Conservation (phyloP, 768 basidiomycete genomes). For the Hypholoma fasciculare region DNA sequence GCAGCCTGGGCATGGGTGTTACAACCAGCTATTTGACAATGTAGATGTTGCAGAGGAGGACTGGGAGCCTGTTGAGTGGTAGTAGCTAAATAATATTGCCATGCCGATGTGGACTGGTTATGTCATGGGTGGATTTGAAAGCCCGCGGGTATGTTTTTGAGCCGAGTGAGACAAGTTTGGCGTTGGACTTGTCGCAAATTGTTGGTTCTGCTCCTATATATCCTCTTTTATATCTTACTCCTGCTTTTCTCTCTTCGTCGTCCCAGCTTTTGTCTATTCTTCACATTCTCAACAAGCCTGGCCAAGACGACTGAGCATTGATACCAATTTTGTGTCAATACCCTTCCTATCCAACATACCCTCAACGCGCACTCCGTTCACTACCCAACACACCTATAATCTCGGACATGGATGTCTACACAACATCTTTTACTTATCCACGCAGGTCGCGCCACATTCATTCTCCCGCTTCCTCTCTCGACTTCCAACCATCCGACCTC, state of each 20-base stretch:
- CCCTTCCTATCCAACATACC: conserved; percentile 44
- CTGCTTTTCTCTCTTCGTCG: conserved; percentile 28
- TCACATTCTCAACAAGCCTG: conserved; percentile 18
- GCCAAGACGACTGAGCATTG: conserved; percentile 38
- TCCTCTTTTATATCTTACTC: conserved; percentile 27
- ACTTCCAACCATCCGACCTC: conserved; percentile 53
- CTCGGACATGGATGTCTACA: conserved; percentile 86
- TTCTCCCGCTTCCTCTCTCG: conserved; percentile 63
- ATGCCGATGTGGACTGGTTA: conserved; percentile 20
- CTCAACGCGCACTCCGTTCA: conserved; percentile 16
- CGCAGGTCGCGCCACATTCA: conserved; percentile 74
- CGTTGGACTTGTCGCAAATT: conserved; percentile 25
- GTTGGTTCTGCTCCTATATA: conserved; percentile 29
- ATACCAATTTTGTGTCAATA: conserved; percentile 57
- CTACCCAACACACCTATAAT: conserved; percentile 16
- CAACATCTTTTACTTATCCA: conserved; percentile 91
- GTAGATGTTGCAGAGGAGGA: conserved; percentile 39
- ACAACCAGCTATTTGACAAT: conserved; percentile 66
- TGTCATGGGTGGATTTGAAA: conserved; percentile 35
- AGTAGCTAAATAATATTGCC: conserved; percentile 9
- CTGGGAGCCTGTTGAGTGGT: conserved; percentile 41
- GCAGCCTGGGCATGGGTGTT: conserved; percentile 50
- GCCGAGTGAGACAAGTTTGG: conserved; percentile 32
- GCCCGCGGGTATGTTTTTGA: conserved; percentile 40
- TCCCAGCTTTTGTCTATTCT: conserved; percentile 30